A percentile compares a stretch with the other conserved stretches of the same genome.
Conservation (phyloP, 805 yeast genomes). For the Clavispora fructus region DNA sequence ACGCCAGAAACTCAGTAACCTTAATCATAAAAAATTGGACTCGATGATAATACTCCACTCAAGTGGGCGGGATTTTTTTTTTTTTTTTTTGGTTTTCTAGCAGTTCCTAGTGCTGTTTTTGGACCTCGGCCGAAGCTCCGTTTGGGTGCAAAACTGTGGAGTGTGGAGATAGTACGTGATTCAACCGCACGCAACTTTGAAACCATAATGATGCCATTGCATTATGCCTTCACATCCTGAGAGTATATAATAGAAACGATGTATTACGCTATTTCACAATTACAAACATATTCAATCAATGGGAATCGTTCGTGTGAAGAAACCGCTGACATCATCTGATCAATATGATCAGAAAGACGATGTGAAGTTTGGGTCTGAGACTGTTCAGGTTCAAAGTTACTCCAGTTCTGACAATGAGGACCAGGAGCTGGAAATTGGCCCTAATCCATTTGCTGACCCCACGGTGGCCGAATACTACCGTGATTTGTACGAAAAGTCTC, state of each 20-base stretch:
- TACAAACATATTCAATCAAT: not conserved
- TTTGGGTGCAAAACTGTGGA: not conserved
- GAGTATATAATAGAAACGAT: too few relatives aligned
- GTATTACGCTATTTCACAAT: too few relatives aligned
- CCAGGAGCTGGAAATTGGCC: not conserved
- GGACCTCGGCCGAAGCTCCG: not conserved
- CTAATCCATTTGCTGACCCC: slow-evolving; percentile 36
- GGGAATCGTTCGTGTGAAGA: slow-evolving; percentile 3
- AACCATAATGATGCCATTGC: too few relatives aligned
- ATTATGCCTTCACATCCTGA: too few relatives aligned
- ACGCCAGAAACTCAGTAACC: too few relatives aligned
- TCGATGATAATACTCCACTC: too few relatives aligned
- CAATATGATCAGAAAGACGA: not conserved
- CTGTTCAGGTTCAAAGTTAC: not conserved
- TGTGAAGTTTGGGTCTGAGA: not conserved
- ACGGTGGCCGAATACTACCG: slow-evolving; percentile 41
- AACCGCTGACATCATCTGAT: not conserved
- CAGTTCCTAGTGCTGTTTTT: not conserved
- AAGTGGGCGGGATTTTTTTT: too few relatives aligned
- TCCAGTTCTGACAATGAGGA: slow-evolving; percentile 11
- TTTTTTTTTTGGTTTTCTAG: too few relatives aligned
- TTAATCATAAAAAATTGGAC: too few relatives aligned
- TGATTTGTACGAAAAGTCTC: slow-evolving; percentile 39
- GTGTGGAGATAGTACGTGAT: not conserved
- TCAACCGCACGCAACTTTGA: not conserved